Evolutionary conservation across 2,329 filamentous ascomycete species (phyloP).

Genomic region (Lithohypha guttulata): DNA sequence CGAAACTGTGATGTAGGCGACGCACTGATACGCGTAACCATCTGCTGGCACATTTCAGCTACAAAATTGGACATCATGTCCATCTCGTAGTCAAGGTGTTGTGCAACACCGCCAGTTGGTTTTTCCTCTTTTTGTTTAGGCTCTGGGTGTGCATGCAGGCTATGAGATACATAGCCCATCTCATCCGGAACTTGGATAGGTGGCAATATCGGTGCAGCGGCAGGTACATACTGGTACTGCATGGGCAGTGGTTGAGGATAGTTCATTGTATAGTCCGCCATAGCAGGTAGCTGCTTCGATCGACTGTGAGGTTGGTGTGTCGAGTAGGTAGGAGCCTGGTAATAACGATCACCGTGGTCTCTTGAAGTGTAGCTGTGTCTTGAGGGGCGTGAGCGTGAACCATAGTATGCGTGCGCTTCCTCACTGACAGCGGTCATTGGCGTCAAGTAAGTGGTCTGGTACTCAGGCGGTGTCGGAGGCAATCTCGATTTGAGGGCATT

Average conservation of each 20-base stretch:
- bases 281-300: slow-evolving; percentile 4
- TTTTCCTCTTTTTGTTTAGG: slow-evolving; percentile 49
- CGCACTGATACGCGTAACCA: slow-evolving; percentile 51
- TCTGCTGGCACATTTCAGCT: slow-evolving; percentile 71
- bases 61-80: slow-evolving; percentile 93
- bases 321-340: slow-evolving; percentile 32
- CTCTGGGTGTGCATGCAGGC: slow-evolving; percentile 26
- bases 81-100: slow-evolving; percentile 93
- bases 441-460: slow-evolving; percentile 18
- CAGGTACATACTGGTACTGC: slow-evolving; percentile 18
- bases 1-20: slow-evolving; percentile 63
- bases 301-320: slow-evolving; percentile 13
- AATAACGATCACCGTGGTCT: slow-evolving; percentile 38
- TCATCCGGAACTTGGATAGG: slow-evolving; percentile 33
- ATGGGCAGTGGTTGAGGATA: slow-evolving; percentile 13
- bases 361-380: slow-evolving; percentile 34
- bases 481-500: slow-evolving; percentile 18
- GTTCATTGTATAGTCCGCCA: slow-evolving; percentile 7
- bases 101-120: slow-evolving; percentile 74
- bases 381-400: slow-evolving; percentile 29
- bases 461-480: slow-evolving; percentile 22
- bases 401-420: slow-evolving; percentile 24
- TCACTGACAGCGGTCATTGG: slow-evolving; percentile 20
- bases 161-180: slow-evolving; percentile 16
- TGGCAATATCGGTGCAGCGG: slow-evolving; percentile 29